Percentiles rank a stretch among this genome's conserved stretches.
Conservation (phyloP, 345 rosid species). For the Draba incana region DNA sequence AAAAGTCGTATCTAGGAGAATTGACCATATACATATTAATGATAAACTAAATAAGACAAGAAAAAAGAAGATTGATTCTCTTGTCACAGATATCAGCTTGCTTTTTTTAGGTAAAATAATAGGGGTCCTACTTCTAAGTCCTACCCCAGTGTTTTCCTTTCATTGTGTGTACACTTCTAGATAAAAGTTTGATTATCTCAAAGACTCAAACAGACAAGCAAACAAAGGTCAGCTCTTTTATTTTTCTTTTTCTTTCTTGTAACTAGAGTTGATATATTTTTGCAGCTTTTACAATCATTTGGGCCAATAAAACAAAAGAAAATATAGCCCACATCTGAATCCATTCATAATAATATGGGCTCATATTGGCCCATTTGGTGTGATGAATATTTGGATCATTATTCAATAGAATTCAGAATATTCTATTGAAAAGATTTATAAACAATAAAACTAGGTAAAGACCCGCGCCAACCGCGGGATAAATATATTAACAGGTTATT, state of each 20-base stretch:
- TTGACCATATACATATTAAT: not conserved
- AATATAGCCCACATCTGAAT: not conserved
- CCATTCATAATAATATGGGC: not conserved
- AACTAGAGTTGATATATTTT: not conserved
- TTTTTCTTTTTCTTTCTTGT: too few relatives aligned
- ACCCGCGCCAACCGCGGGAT: too few relatives aligned
- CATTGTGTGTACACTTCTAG: not conserved
- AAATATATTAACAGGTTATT: too few relatives aligned
- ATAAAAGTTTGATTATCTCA: slow-evolving; percentile 12
- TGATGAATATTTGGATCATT: not conserved
- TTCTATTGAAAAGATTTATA: not conserved
- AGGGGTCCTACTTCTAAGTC: slow-evolving; percentile 24
- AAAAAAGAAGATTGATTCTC: slow-evolving; percentile 19
- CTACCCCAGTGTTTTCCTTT: not conserved
- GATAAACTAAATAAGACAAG: slow-evolving; percentile 12
- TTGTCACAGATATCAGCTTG: slow-evolving; percentile 32
- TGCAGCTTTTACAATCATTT: not conserved
- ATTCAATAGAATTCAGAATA: not conserved
- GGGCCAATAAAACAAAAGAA: not conserved
- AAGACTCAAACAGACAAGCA: not conserved
- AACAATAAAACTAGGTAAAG: too few relatives aligned
- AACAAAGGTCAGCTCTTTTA: too few relatives aligned
- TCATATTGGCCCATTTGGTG: not conserved
- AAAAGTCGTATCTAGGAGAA: too few relatives aligned
- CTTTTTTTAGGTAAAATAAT: slow-evolving; percentile 19